A percentile compares a stretch with the other conserved stretches of the same genome.
phyloP scores from a whole-genome alignment of 768 basidiomycete species.

The Macrolepiota fuliginosa region DNA sequence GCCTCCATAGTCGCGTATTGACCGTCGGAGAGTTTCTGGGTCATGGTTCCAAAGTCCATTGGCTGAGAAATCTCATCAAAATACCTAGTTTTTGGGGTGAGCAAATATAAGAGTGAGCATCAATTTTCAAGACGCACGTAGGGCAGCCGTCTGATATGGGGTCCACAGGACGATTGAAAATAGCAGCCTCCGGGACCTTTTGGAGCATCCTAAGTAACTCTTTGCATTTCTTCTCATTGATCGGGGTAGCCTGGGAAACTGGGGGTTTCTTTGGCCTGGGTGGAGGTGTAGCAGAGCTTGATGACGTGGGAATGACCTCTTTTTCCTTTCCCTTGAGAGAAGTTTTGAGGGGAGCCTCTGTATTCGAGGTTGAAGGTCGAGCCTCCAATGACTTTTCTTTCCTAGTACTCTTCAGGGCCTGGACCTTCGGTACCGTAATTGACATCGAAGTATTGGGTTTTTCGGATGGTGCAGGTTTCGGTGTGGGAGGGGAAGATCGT shows the following conservation, averaged over 20 bases:
- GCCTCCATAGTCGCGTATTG: slow-evolving; percentile 81
- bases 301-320: slow-evolving; percentile 38
- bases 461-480: slow-evolving; percentile 14
- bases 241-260: slow-evolving; percentile 38
- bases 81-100: slow-evolving; percentile 53
- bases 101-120: slow-evolving; percentile 3
- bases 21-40: slow-evolving; percentile 58
- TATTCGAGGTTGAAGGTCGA: slow-evolving; percentile 14
- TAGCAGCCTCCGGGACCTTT: slow-evolving; percentile 62
- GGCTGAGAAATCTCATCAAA: slow-evolving; percentile 88
- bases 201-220: slow-evolving; percentile 60
- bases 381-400: slow-evolving; percentile 40
- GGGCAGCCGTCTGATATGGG: slow-evolving; percentile 83
- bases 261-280: slow-evolving; percentile 37
- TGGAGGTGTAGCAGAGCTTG: slow-evolving; percentile 21
- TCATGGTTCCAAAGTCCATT: slow-evolving; percentile 92
- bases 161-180: slow-evolving; percentile 84
- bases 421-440: slow-evolving; percentile 12
- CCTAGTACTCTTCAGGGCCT: slow-evolving; percentile 34
- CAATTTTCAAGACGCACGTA: slow-evolving; percentile 57
- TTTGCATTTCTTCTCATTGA: slow-evolving; percentile 84
- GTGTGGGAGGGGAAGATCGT: slow-evolving; percentile 39
- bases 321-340: slow-evolving; percentile 77
- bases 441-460: slow-evolving; percentile 16
- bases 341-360: slow-evolving; percentile 32